phyloP scores from a whole-genome alignment of 2,329 filamentous ascomycete species.

The Fusarium fujikuroi region DNA sequence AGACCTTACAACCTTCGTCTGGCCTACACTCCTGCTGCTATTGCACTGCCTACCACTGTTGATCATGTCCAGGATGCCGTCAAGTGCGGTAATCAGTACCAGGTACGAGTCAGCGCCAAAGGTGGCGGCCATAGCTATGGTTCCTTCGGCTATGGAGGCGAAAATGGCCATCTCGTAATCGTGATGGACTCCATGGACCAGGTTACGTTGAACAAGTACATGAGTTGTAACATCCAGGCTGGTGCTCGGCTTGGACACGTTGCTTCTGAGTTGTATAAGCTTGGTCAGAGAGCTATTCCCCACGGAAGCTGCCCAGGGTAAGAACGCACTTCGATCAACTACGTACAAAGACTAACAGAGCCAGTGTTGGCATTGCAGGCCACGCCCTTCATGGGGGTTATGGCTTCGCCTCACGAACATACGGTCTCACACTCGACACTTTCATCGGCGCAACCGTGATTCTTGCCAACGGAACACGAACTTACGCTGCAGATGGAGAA shows the following conservation, averaged over 20 bases:
- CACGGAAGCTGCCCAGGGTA: conserved; percentile 66
- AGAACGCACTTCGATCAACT: neutral
- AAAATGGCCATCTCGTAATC: conserved; percentile 55
- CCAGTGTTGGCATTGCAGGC: conserved; percentile 45
- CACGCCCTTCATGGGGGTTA: conserved; percentile 47
- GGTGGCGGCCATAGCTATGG: conserved; percentile 66
- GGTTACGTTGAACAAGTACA: conserved; percentile 41
- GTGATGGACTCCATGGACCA: conserved; percentile 54
- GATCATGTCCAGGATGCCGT: conserved; percentile 58
- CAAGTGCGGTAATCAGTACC: conserved; percentile 54
- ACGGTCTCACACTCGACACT: conserved; percentile 46
- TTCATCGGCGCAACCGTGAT: conserved; percentile 46
- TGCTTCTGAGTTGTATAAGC: conserved; percentile 52
- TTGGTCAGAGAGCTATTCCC: conserved; percentile 55
- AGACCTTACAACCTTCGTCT: conserved; percentile 50
- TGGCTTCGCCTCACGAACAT: conserved; percentile 45
- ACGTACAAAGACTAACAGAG: neutral
- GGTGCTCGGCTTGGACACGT: conserved; percentile 63
- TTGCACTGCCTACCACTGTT: conserved; percentile 47
- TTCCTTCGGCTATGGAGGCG: conserved; percentile 58
- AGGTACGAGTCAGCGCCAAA: conserved; percentile 61
- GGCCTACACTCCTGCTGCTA: conserved; percentile 45
- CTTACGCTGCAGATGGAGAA: conserved; percentile 37
- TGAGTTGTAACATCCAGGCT: conserved; percentile 47
- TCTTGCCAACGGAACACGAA: conserved; percentile 41